Percentiles rank a stretch among this genome's conserved stretches.
Evolutionary conservation across 768 basidiomycete species (phyloP).

Genomic region (Tulasnella calospora): DNA sequence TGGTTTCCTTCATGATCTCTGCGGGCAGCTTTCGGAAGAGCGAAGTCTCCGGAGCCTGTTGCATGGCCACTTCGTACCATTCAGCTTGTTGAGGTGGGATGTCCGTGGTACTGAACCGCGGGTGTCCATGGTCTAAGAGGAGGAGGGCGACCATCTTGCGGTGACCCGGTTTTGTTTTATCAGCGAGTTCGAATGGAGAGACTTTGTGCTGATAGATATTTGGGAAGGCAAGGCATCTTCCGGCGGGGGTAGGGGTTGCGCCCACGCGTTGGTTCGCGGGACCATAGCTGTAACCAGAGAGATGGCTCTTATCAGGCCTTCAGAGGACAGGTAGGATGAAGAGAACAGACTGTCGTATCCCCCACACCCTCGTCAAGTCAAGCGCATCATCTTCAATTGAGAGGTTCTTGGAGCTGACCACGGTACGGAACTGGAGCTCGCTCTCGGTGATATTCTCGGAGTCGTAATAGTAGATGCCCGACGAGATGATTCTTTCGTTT

Average conservation of each 20-base stretch:
- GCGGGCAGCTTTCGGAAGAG: neutral
- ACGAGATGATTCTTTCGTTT: slow-evolving; percentile 35
- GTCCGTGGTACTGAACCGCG: neutral
- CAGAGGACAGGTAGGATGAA: no score
- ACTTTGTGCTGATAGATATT: slow-evolving; percentile 26
- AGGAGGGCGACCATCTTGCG: slow-evolving; percentile 25
- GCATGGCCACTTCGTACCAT: neutral
- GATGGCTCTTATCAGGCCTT: neutral
- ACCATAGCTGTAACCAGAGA: neutral
- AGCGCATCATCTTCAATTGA: slow-evolving; percentile 27
- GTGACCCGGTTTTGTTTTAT: slow-evolving; percentile 20
- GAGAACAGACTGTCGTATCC: slow-evolving; percentile 33
- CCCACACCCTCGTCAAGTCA: slow-evolving; percentile 45
- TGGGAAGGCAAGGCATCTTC: slow-evolving; percentile 23
- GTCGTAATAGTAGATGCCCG: slow-evolving; percentile 31
- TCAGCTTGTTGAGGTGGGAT: slow-evolving; percentile 22
- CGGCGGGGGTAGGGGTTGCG: neutral
- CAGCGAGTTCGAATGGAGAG: slow-evolving; percentile 17
- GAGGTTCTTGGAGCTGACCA: slow-evolving; percentile 29
- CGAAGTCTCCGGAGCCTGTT: neutral
- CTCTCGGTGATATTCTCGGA: slow-evolving; percentile 37
- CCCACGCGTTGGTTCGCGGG: neutral
- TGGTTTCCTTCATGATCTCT: neutral
- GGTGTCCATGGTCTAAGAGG: neutral
- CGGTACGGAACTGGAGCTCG: slow-evolving; percentile 36